phyloP scores from a whole-genome alignment of 2,329 filamentous ascomycete species.

The Penicillium paneum region DNA sequence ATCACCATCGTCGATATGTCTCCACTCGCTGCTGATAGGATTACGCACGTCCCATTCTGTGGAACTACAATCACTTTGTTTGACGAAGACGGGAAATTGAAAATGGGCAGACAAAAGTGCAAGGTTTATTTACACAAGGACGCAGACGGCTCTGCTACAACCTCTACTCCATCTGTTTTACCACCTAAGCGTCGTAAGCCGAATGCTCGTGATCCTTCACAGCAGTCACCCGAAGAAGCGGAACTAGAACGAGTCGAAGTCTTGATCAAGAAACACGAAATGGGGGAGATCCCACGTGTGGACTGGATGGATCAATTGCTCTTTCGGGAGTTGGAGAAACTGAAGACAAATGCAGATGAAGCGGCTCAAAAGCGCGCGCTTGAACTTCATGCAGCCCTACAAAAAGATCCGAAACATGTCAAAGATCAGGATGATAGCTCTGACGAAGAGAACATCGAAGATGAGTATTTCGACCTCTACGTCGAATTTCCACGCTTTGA shows the following conservation, averaged over 20 bases:
- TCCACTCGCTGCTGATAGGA: conserved; percentile 65
- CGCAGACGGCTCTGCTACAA: conserved; percentile 79
- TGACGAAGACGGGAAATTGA: conserved; percentile 83
- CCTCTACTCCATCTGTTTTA: conserved; percentile 70
- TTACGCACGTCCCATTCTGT: conserved; percentile 84
- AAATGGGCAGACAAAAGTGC: conserved; percentile 91
- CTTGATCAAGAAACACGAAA: conserved; percentile 95
- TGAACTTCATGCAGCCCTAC: conserved; percentile 29
- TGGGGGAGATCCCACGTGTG: conserved; percentile 89
- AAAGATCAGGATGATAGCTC: conserved; percentile 39
- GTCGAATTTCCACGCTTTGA: conserved; percentile 93
- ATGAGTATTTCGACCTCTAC: conserved; percentile 75
- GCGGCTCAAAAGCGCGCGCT: conserved; percentile 58
- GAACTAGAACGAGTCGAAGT: conserved; percentile 87
- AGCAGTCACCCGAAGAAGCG: conserved; percentile 66
- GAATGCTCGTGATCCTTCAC: conserved; percentile 45
- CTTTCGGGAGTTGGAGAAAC: conserved; percentile 83
- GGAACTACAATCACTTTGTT: conserved; percentile 92
- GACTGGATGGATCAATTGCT: conserved; percentile 96
- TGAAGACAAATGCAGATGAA: conserved; percentile 62
- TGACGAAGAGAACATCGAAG: conserved; percentile 45
- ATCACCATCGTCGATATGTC: conserved; percentile 96
- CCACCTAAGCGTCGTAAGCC: conserved; percentile 54
- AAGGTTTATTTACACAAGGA: conserved; percentile 74
- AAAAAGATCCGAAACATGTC: conserved; percentile 25